Percentiles rank a stretch among this genome's conserved stretches.
Evolutionary conservation across 2,329 filamentous ascomycete species (phyloP).

Genomic region (Botryosphaeria dothidea): DNA sequence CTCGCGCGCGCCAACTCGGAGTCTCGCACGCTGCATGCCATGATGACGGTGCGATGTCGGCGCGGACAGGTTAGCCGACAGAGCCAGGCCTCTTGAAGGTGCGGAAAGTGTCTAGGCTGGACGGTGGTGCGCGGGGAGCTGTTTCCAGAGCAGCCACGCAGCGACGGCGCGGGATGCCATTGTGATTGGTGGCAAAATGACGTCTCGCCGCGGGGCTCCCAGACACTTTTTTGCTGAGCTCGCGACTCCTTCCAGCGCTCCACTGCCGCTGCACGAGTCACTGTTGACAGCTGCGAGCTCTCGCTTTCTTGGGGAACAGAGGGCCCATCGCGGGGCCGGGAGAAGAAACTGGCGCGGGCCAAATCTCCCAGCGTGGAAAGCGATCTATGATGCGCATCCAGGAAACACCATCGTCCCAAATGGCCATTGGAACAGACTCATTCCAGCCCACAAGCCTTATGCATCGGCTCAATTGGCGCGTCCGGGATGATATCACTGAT

Average conservation of each 20-base stretch:
- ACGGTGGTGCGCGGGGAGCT: not conserved
- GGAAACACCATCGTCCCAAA: not conserved
- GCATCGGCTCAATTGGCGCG: conserved; percentile 14
- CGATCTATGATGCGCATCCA: conserved; percentile 14
- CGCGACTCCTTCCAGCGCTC: conserved; percentile 15
- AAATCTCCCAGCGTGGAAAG: not conserved
- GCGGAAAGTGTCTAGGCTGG: not conserved
- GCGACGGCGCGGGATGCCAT: not conserved
- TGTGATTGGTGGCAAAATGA: conserved; percentile 20
- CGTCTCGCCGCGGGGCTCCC: not conserved
- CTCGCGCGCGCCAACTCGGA: not conserved
- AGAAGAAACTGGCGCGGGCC: not conserved
- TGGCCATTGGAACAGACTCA: not conserved
- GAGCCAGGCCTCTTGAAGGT: not conserved
- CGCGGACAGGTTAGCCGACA: not conserved
- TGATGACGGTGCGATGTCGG: not conserved
- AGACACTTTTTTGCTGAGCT: not conserved
- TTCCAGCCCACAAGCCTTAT: not conserved
- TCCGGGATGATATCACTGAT: conserved; percentile 15
- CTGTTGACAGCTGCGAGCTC: not conserved
- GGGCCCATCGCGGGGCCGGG: not conserved
- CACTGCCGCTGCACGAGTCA: not conserved
- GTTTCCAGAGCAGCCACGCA: not conserved
- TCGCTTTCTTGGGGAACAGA: not conserved
- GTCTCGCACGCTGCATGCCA: not conserved